phyloP scores from a whole-genome alignment of 768 basidiomycete species.

The Roridomyces roridus region DNA sequence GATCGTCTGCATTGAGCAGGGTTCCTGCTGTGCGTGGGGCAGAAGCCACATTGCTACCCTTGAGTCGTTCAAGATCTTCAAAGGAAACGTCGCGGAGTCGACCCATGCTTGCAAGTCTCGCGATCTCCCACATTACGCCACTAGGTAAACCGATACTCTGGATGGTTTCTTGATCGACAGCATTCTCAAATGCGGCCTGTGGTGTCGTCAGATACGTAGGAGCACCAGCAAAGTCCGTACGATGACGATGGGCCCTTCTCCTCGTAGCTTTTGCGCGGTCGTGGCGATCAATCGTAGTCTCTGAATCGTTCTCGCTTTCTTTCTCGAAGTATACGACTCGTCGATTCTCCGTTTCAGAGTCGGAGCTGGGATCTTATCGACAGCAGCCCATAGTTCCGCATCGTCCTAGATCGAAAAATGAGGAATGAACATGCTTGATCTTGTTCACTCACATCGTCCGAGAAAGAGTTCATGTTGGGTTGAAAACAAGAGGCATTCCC shows the following conservation, averaged over 20 bases:
- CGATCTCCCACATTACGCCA: slow-evolving; percentile 61
- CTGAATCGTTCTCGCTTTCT: neutral
- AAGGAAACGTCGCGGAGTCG: slow-evolving; percentile 36
- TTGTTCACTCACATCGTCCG: no score
- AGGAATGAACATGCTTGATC: no score
- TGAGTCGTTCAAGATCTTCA: slow-evolving; percentile 34
- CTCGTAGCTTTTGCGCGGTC: neutral
- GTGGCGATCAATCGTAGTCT: neutral
- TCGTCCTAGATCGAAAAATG: no score
- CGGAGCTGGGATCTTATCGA: neutral
- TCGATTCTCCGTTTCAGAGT: slow-evolving; percentile 9
- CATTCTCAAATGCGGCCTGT: slow-evolving; percentile 11
- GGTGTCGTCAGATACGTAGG: neutral
- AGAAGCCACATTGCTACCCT: slow-evolving; percentile 37
- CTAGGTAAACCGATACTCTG: slow-evolving; percentile 32
- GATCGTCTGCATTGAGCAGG: slow-evolving; percentile 10
- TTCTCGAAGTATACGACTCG: neutral
- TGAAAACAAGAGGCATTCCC: no score
- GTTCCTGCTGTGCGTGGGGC: slow-evolving; percentile 33
- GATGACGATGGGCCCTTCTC: slow-evolving; percentile 1
- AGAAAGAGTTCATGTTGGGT: no score
- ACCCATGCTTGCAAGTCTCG: slow-evolving; percentile 44
- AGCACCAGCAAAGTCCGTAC: neutral
- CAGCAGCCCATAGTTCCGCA: no score
- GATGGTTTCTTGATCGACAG: neutral